Evolutionary conservation across 257 asterid genomes (phyloP), one percentile per base, ranked within the genome.

Genomic region (Solanum sejunctum): DNA sequence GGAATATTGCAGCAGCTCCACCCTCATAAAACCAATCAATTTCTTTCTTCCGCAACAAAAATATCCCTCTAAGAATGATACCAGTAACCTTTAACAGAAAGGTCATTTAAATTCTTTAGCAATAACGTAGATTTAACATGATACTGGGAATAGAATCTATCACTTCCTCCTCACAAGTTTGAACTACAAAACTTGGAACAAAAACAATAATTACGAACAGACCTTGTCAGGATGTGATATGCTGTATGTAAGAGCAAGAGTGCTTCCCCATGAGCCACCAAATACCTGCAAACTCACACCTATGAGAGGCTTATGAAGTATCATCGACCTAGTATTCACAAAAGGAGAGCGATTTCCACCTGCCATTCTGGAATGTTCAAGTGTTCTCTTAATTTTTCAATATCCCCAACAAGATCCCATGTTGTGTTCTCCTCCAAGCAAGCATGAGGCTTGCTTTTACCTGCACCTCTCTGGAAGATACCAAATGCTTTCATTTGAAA

Each of bases 181-280:
- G 54, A 16, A 79, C 41, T 26, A 83, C 45, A 86, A 56, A 67
- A 15, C 32, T 58, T 67, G 85, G 85, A 75, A 81, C 61, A 64
- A 45, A 41, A 88, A 87, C 36, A 39, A 84, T 80, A n/a, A 85
- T 10, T 26, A 55, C 26, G 36, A 75, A 85, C 58, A 86, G 82
- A 97, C 99, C 95, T 93, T 96, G 83, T 96, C 97, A 18, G 97
- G 98, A 88, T 96, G 92, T 26, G 98, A 89, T 90, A 91, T 93
- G 91, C 98, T 92, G 83, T 96, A 96, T 47, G 98, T 93, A 71
- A 96, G 95, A 87, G 98, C 91, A 43, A 96, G 98, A 41, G 99
- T 96, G 92, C 99, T 96, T 83, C 99, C 98, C 99, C 99, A 96
- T 77, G 99, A 96, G 87, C 98, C 99, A 85, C 99, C 99, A 64